A percentile compares a stretch with the other conserved stretches of the same genome.
Conservation (phyloP, 352 stramenopile species). For the Halophytophthora polymorphica region DNA sequence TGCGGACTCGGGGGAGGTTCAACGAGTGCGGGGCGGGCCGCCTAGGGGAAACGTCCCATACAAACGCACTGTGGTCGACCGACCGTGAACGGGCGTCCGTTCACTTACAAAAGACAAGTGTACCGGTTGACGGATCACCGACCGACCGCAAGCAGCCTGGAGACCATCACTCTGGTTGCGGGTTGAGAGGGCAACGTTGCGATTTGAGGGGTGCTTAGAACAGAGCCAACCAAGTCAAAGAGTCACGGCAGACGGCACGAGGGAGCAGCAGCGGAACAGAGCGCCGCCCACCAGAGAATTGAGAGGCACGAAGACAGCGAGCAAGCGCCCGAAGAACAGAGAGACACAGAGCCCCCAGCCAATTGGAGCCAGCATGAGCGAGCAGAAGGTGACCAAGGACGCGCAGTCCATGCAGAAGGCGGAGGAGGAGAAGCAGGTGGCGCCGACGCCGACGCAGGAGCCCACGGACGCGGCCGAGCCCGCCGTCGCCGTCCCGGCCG, state of each 20-base stretch:
- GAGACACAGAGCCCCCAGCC: too few species aligned
- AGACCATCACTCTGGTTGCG: conserved; percentile 9
- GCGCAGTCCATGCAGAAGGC: conserved; percentile 25
- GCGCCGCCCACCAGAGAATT: conserved; percentile 23
- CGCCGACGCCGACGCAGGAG: conserved; percentile 1
- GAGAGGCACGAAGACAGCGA: conserved; percentile 11
- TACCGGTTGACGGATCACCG: conserved; percentile 1
- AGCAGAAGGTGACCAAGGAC: conserved; percentile 35
- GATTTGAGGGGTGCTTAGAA: conserved; percentile 8
- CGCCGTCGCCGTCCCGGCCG: conserved; percentile 32
- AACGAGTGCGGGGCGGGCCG: too few species aligned
- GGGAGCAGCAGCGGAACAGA: not conserved
- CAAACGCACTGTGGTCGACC: conserved; percentile 1
- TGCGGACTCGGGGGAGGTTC: not conserved
- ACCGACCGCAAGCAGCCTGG: conserved; percentile 2
- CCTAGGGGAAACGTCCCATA: not conserved
- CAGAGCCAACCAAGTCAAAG: conserved; percentile 24
- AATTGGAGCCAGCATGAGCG: conserved; percentile 30
- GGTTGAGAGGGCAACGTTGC: conserved; percentile 3
- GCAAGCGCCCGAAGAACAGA: conserved; percentile 1
- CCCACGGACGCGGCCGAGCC: conserved; percentile 1
- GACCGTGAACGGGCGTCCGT: conserved; percentile 9
- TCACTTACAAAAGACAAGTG: conserved; percentile 1
- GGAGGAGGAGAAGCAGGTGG: conserved; percentile 26
- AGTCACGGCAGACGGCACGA: conserved; percentile 6